phyloP scores from a whole-genome alignment of 108 stramenopile species.

The Nitzschia sp. region DNA sequence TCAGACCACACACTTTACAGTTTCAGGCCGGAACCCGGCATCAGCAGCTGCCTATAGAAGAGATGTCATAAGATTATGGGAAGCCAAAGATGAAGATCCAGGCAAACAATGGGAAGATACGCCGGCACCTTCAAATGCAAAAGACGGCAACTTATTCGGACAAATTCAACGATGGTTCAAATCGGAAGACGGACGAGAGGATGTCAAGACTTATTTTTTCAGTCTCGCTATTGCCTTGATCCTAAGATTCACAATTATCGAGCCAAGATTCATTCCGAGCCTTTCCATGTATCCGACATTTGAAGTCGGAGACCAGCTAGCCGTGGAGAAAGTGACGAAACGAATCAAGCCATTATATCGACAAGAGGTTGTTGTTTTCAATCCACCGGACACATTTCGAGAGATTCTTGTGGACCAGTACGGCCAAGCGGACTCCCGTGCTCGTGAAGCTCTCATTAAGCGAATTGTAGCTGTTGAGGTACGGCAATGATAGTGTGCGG shows the following conservation, averaged over 20 bases:
- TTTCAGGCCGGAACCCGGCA: not conserved
- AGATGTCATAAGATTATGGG: conserved; percentile 1
- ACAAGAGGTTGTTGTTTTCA: conserved; percentile 96
- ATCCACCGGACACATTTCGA: conserved; percentile 84
- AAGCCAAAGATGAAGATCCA: not conserved
- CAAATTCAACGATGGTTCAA: conserved; percentile 27
- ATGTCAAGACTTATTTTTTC: conserved; percentile 77
- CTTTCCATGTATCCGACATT: conserved; percentile 97
- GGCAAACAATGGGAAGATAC: conserved; percentile 1
- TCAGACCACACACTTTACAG: not conserved
- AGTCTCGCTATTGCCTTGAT: conserved; percentile 72
- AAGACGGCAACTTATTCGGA: conserved; percentile 6
- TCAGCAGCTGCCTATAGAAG: not conserved
- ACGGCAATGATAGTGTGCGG: conserved; percentile 26
- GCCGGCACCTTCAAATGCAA: not conserved
- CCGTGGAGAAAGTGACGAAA: conserved; percentile 95
- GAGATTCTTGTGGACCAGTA: conserved; percentile 64
- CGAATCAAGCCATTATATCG: conserved; percentile 79
- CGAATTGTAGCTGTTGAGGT: conserved; percentile 93
- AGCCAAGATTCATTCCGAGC: conserved; percentile 93
- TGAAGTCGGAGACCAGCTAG: conserved; percentile 95
- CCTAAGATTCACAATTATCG: conserved; percentile 82
- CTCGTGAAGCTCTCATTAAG: conserved; percentile 84
- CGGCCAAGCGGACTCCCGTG: conserved; percentile 37
- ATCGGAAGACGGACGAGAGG: conserved; percentile 71